Evolutionary conservation across 2,329 filamentous ascomycete genomes (phyloP).

Genomic region (Pezicula neosporulosa): DNA sequence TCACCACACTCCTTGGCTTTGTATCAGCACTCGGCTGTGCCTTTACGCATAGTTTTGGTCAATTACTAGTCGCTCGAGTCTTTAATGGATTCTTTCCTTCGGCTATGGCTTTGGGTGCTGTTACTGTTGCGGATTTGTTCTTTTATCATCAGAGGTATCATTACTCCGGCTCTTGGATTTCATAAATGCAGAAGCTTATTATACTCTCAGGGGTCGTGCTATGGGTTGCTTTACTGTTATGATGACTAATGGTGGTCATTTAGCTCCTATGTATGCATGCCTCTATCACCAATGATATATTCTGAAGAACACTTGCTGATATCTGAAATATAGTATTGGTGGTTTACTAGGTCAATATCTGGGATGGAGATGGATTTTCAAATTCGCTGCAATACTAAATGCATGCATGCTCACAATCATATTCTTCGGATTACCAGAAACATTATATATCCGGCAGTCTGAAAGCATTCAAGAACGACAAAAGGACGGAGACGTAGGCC

Average conservation of each 20-base stretch:
- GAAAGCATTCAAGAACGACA: slow-evolving; percentile 4
- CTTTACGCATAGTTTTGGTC: slow-evolving; percentile 11
- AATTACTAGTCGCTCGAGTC: slow-evolving; percentile 20
- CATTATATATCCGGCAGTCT: slow-evolving; percentile 18
- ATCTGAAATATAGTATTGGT: slow-evolving; percentile 46
- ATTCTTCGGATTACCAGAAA: slow-evolving; percentile 27
- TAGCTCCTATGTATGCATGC: slow-evolving; percentile 33
- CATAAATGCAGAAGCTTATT: too few relatives aligned
- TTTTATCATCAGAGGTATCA: slow-evolving; percentile 23
- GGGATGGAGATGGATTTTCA: slow-evolving; percentile 72
- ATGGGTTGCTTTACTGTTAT: slow-evolving; percentile 28
- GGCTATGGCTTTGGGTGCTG: slow-evolving; percentile 28
- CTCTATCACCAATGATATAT: too few relatives aligned
- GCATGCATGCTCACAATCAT: slow-evolving; percentile 22
- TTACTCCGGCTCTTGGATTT: too few relatives aligned
- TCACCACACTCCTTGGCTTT: slow-evolving; percentile 19
- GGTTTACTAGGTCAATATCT: slow-evolving; percentile 72
- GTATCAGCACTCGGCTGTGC: slow-evolving; percentile 16
- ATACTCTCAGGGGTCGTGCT: slow-evolving; percentile 14
- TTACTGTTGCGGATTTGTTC: slow-evolving; percentile 28
- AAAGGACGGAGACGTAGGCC: slow-evolving; percentile 4
- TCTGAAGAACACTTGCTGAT: too few relatives aligned
- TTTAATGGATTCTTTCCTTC: slow-evolving; percentile 27
- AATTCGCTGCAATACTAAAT: slow-evolving; percentile 24
- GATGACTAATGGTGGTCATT: slow-evolving; percentile 24